phyloP scores from a whole-genome alignment of 345 rosid genomes.

The Passiflora organensis region DNA sequence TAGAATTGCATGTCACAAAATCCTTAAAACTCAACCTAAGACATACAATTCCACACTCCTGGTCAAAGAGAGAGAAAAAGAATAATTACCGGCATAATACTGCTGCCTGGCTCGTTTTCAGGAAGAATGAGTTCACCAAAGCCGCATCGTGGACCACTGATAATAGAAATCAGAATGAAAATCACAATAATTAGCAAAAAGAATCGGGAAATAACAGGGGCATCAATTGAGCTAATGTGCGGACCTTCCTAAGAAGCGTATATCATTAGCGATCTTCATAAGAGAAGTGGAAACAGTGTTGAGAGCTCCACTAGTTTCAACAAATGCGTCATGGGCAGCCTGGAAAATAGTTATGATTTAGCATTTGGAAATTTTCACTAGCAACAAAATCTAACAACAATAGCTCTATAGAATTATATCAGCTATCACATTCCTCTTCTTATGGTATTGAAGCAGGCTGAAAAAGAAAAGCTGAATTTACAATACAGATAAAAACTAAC shows the following conservation, averaged over 20 bases:
- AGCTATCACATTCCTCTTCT: too few relatives aligned
- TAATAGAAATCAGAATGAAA: slow-evolving; percentile 23
- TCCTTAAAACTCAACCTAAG: too few relatives aligned
- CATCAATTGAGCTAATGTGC: background rate
- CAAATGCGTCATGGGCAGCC: slow-evolving; percentile 99
- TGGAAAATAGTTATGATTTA: slow-evolving; percentile 26
- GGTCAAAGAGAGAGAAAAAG: background rate
- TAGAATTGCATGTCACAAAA: too few relatives aligned
- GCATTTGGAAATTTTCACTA: too few relatives aligned
- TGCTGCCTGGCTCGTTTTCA: slow-evolving; percentile 99
- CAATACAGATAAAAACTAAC: slow-evolving; percentile 36
- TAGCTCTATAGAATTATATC: too few relatives aligned
- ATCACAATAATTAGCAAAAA: background rate
- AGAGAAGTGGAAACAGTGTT: slow-evolving; percentile 74
- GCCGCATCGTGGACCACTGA: slow-evolving; percentile 95
- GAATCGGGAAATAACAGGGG: background rate
- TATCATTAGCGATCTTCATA: slow-evolving; percentile 94
- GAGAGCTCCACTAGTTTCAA: slow-evolving; percentile 89
- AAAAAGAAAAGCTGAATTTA: background rate
- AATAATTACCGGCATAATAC: slow-evolving; percentile 86
- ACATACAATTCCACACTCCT: too few relatives aligned
- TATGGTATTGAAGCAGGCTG: too few relatives aligned
- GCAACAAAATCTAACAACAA: too few relatives aligned
- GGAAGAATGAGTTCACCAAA: slow-evolving; percentile 98
- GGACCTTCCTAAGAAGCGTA: slow-evolving; percentile 84